phyloP scores from a whole-genome alignment of 257 asterid genomes.

The Solanum paucissectum region DNA sequence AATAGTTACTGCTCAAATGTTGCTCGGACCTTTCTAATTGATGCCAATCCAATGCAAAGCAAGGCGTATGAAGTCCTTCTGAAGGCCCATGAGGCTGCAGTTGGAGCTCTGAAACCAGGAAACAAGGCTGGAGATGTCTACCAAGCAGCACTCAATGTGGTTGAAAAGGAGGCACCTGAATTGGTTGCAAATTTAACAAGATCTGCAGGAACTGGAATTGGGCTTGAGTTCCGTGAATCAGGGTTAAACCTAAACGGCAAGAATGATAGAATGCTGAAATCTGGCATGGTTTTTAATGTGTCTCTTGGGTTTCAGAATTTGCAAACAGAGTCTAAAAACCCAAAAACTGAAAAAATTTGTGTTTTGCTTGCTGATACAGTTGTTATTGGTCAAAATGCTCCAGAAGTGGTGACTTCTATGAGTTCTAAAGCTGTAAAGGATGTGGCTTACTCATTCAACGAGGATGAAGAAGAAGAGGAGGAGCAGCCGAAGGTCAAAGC shows the following conservation, averaged over 20 bases:
- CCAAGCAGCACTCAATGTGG: slow-evolving; percentile 10
- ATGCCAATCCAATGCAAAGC: slow-evolving; percentile 16
- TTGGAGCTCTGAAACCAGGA: slow-evolving; percentile 16
- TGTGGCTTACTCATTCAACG: slow-evolving; percentile 21
- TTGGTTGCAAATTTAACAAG: slow-evolving; percentile 11
- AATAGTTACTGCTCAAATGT: slow-evolving; percentile 23
- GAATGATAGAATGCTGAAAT: slow-evolving; percentile 12
- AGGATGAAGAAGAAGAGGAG: slow-evolving; percentile 17
- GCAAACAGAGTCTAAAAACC: slow-evolving; percentile 16
- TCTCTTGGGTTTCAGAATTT: slow-evolving; percentile 18
- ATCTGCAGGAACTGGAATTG: slow-evolving; percentile 24
- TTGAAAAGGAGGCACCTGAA: slow-evolving; percentile 24
- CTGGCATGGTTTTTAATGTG: slow-evolving; percentile 23
- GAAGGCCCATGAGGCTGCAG: slow-evolving; percentile 18
- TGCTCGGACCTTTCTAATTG: slow-evolving; percentile 17
- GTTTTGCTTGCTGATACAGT: slow-evolving; percentile 21
- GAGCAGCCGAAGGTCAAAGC: slow-evolving; percentile 4
- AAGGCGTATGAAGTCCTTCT: slow-evolving; percentile 22
- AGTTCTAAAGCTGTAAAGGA: slow-evolving; percentile 23
- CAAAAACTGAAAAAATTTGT: slow-evolving; percentile 10
- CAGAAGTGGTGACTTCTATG: slow-evolving; percentile 15
- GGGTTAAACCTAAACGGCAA: slow-evolving; percentile 16
- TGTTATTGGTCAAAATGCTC: slow-evolving; percentile 12
- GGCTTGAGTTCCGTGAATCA: slow-evolving; percentile 24
- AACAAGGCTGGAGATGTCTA: slow-evolving; percentile 13